Evolutionary conservation across 768 basidiomycete species (phyloP).

Genomic region (Candolleomyces efflorescens): DNA sequence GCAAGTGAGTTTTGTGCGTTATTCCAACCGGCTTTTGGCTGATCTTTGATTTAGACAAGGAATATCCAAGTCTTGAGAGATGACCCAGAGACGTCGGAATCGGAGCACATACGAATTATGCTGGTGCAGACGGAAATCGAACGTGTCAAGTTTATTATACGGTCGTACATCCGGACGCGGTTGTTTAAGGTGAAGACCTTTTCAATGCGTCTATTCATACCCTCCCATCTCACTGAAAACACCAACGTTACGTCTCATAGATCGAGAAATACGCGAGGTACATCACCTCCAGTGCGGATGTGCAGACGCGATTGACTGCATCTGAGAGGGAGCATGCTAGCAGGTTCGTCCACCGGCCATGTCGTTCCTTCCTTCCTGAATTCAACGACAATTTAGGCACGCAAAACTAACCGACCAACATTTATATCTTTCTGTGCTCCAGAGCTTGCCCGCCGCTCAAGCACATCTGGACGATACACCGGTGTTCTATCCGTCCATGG

Average conservation of each 20-base stretch:
- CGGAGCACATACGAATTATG: conserved; percentile 90
- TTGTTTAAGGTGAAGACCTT: conserved; percentile 68
- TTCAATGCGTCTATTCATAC: not conserved
- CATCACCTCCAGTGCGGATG: conserved; percentile 63
- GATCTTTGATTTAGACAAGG: conserved; percentile 60
- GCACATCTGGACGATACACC: conserved; percentile 72
- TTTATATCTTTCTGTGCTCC: conserved; percentile 75
- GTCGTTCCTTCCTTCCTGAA: not conserved
- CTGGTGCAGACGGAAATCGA: conserved; percentile 94
- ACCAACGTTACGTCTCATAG: too few relatives aligned
- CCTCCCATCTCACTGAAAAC: too few relatives aligned
- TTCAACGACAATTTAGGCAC: conserved; percentile 44
- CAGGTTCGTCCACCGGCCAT: too few relatives aligned
- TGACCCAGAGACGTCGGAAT: conserved; percentile 83
- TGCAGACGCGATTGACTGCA: conserved; percentile 77
- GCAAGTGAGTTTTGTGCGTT: conserved; percentile 55
- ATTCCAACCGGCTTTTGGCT: not conserved
- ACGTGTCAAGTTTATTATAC: conserved; percentile 86
- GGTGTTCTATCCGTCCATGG: conserved; percentile 72
- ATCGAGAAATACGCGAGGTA: conserved; percentile 86
- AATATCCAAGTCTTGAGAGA: conserved; percentile 71
- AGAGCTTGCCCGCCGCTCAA: conserved; percentile 75
- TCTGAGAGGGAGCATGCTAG: conserved; percentile 81
- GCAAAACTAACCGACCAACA: conserved; percentile 74
- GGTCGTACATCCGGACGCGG: conserved; percentile 85